Percentiles rank a stretch among this genome's conserved stretches.
Conservation (phyloP, 805 yeast genomes). For the Candida xiaguanensis region DNA sequence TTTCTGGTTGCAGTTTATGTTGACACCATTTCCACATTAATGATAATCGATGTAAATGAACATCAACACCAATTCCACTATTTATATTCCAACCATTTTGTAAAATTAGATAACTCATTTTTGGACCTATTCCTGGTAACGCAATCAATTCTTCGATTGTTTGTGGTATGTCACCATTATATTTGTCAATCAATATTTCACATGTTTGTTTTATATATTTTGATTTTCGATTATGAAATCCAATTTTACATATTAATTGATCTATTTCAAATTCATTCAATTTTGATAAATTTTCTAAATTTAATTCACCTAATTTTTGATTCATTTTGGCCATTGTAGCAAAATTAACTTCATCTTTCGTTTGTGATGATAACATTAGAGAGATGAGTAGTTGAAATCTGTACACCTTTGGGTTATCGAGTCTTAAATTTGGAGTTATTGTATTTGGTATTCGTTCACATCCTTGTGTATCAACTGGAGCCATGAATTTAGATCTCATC, state of each 20-base stretch:
- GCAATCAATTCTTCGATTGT: slow-evolving; percentile 59
- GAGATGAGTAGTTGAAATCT: slow-evolving; percentile 77
- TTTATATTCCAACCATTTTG: slow-evolving; percentile 79
- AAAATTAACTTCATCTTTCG: slow-evolving; percentile 83
- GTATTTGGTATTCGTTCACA: slow-evolving; percentile 60
- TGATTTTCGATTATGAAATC: slow-evolving; percentile 83
- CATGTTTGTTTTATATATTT: slow-evolving; percentile 61
- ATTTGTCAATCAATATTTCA: slow-evolving; percentile 45
- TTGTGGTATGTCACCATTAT: slow-evolving; percentile 69
- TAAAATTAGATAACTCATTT: slow-evolving; percentile 81
- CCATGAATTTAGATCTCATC: slow-evolving; percentile 62
- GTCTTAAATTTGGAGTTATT: slow-evolving; percentile 32
- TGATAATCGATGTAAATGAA: slow-evolving; percentile 79
- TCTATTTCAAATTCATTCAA: slow-evolving; percentile 59
- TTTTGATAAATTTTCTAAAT: slow-evolving; percentile 49
- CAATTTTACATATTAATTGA: slow-evolving; percentile 68
- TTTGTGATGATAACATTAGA: slow-evolving; percentile 85
- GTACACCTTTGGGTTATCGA: slow-evolving; percentile 33
- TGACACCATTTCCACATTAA: slow-evolving; percentile 78
- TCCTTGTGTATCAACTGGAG: slow-evolving; percentile 90
- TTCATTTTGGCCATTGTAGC: slow-evolving; percentile 67
- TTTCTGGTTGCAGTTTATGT: slow-evolving; percentile 58
- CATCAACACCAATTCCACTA: slow-evolving; percentile 91
- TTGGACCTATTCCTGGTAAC: slow-evolving; percentile 93
- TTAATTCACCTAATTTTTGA: slow-evolving; percentile 48